These are phyloP conservation scores for Thelonectria discophora DNA, from an alignment of 2,329 filamentous ascomycete genomes.

Conservation along the genomic window DNA sequence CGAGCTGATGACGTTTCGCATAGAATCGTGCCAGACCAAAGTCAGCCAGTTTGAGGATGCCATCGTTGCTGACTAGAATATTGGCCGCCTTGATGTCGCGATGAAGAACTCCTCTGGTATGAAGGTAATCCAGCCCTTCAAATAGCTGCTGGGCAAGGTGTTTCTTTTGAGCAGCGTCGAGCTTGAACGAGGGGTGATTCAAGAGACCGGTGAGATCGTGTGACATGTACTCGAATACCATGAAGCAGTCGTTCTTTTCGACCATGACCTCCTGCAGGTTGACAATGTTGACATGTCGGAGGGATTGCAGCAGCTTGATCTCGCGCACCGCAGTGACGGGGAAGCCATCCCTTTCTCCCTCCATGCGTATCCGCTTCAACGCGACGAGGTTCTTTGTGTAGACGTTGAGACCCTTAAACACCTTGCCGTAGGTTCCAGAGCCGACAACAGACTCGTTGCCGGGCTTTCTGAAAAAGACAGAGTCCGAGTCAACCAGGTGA, in stretches of 20 bases:
- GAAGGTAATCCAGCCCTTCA: conserved; percentile 91
- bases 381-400: conserved; percentile 86
- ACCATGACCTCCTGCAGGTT: conserved; percentile 94
- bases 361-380: conserved; percentile 92
- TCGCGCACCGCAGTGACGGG: conserved; percentile 91
- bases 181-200: conserved; percentile 90
- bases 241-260: conserved; percentile 97
- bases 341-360: conserved; percentile 89
- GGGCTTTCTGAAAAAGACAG: conserved; percentile 92
- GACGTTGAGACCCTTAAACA: conserved; percentile 94
- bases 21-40: conserved; percentile 98
- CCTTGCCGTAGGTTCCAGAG: conserved; percentile 94
- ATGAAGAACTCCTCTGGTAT: conserved; percentile 91
- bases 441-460: conserved; percentile 98
- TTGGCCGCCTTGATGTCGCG: conserved; percentile 99
- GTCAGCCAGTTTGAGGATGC: conserved; percentile 90
- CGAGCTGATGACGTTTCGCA: conserved; percentile 87
- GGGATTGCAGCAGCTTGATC: conserved; percentile 89
- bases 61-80: conserved; percentile 90
- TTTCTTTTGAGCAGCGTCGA: conserved; percentile 89
- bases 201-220: conserved; percentile 95
- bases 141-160: conserved; percentile 93
- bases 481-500: conserved; percentile 81
- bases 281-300: conserved; percentile 84
- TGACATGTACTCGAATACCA: conserved; percentile 98